phyloP scores from a whole-genome alignment of 345 rosid species.

The Dipteronia dyeriana region DNA sequence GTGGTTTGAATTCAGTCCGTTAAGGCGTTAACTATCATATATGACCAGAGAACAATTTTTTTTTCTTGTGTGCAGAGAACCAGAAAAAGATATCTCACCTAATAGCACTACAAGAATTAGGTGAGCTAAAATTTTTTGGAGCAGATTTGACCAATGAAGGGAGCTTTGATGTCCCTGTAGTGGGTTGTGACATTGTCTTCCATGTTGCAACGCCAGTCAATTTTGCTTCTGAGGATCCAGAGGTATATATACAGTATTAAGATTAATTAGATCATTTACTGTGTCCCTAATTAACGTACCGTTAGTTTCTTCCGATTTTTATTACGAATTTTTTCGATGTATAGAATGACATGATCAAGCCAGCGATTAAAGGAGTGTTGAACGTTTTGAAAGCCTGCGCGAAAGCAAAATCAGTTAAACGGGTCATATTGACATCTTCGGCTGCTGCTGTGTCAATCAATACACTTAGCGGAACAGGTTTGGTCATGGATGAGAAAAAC shows the following conservation, averaged over 20 bases:
- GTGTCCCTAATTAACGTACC: no score
- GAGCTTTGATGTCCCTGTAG: slow-evolving; percentile 56
- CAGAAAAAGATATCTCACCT: slow-evolving; percentile 66
- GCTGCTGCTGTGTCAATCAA: slow-evolving; percentile 81
- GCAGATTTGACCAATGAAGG: slow-evolving; percentile 77
- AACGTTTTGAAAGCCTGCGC: slow-evolving; percentile 77
- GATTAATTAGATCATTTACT: no score
- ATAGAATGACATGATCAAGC: slow-evolving; percentile 92
- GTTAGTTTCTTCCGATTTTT: no score
- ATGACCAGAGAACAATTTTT: neutral
- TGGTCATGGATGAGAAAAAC: slow-evolving; percentile 66
- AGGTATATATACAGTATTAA: slow-evolving; percentile 41
- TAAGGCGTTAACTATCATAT: no score
- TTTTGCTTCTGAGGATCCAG: slow-evolving; percentile 80
- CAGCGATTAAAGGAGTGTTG: slow-evolving; percentile 74
- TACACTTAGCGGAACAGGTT: slow-evolving; percentile 53
- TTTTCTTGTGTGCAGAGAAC: slow-evolving; percentile 43
- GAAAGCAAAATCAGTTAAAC: slow-evolving; percentile 64
- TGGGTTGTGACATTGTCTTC: slow-evolving; percentile 74
- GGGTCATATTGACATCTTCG: slow-evolving; percentile 85
- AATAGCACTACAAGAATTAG: slow-evolving; percentile 47
- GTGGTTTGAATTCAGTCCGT: no score
- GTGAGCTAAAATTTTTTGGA: slow-evolving; percentile 60
- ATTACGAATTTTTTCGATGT: neutral
- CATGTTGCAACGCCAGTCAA: slow-evolving; percentile 91